Evolutionary conservation across 78 protist genomes (phyloP), one percentile per base, ranked within the genome.

Genomic region (Creolimax fragrantissima): DNA sequence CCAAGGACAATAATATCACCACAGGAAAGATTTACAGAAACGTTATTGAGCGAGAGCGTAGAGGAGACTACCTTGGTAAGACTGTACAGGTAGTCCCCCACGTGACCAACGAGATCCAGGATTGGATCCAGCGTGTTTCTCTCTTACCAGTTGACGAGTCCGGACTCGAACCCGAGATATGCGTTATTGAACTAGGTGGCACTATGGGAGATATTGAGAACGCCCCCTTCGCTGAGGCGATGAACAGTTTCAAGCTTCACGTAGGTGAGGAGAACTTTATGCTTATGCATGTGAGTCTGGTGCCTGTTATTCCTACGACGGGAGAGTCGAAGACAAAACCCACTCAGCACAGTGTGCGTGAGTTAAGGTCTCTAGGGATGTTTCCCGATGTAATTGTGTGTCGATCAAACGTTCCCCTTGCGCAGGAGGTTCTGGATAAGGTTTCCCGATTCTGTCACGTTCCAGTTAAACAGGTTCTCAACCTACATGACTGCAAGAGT

Each of bases 51-150:
- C 32, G 41, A 58, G 94, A 99, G 93, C 93, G 99, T 37, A 44
- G 83, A 4, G 99, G 99, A 58, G 97, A 96, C 45, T 99, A 95
- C 95, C 96, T 99, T 32, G 99, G 99, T 85, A 94, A 95, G 91
- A 99, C 99, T 2, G 99, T 99, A 5, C 99, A 99, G 96, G 95
- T 96, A 2, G 98, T 99, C 35, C 99, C 99, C 43, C 99, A 98
- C 91, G 89, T 98, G 84, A 94, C 98, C 35, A 89, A 96, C 86
- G 98, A 86, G 43, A 96, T 98, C 44, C 95, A 93, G 89, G 92
- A 93, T 44, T 97, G 99, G 99, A 94, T 99, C 43, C 96, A 96
- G 84, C 89, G 96, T 44, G 99, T 98, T 2, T 93, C 99, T 2
- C 93, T 42, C n/a, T 3, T 92, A 43, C 95, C 98, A 41, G 96